Evolutionary conservation across 2,329 filamentous ascomycete genomes (phyloP), one percentile per base, ranked within the genome.

Genomic region (Neonectria sp.): DNA sequence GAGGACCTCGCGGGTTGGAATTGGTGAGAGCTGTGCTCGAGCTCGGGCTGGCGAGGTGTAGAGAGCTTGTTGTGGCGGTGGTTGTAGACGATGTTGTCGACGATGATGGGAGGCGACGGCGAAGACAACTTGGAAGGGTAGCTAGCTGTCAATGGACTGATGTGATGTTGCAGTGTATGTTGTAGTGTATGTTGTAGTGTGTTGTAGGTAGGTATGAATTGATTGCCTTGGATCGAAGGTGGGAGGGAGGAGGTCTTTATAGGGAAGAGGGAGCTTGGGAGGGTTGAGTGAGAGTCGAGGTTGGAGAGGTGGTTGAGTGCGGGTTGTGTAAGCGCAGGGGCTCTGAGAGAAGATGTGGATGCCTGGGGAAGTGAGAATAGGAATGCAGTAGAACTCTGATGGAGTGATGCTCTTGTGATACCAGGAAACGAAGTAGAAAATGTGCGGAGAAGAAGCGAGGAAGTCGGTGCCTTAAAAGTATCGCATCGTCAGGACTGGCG

Each of bases 81-180:
- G 52, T 72, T 76, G 63, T 70, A 69, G 55, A 71, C 27, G 52
- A 70, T 52, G 71, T 73, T 75, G 24, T 75, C 73, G 52, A 74
- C 65, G 48, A 65, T 37, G 58, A 73, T 63, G 60, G 55, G 66
- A 35, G 35, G 66, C 29, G 46, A 46, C 45, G 71, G 62, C 58
- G 72, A 68, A 46, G 73, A 68, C 73, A 75, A 68, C 59, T 71
- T 73, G 69, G 15, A 55, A 33, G 33, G 45, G 29, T 37, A 48
- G 55, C 33, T 46, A 63, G 12, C 46, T 53, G 60, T 58, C 68
- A 70, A 71, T 58, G 60, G 53, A 49, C 17, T 7, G 48, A 51
- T n/a, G 48, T 31, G 45, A 6, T 27, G 29, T 46, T 58, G 55
- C 49, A 13, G 15, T 58, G 17, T 25, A 21, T 58, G 25, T 15